phyloP scores from a whole-genome alignment of 768 basidiomycete genomes.

The Hericium coralloides region DNA sequence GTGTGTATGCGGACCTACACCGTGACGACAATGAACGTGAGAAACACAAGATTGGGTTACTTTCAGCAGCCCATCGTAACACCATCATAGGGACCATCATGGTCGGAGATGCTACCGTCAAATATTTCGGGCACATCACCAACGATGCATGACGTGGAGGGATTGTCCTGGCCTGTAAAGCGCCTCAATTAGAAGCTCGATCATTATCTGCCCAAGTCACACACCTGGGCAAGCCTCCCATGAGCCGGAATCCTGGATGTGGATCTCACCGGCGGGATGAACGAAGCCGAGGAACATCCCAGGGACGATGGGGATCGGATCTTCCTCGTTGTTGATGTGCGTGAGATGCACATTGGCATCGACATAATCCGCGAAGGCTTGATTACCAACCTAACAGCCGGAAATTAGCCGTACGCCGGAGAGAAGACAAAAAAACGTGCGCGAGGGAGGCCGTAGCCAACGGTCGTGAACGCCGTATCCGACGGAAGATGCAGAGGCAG shows the following conservation, averaged over 20 bases:
- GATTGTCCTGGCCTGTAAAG: slow-evolving; percentile 49
- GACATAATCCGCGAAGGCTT: slow-evolving; percentile 22
- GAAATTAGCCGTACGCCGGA: slow-evolving; percentile 24
- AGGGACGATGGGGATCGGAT: slow-evolving; percentile 47
- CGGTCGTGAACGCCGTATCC: slow-evolving; percentile 5
- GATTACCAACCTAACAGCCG: slow-evolving; percentile 37
- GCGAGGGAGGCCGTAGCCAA: slow-evolving; percentile 19
- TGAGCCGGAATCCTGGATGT: slow-evolving; percentile 33
- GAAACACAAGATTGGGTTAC: too few species aligned
- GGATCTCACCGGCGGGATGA: slow-evolving; percentile 45
- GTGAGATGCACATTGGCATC: slow-evolving; percentile 17
- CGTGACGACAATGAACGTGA: too few species aligned
- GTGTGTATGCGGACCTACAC: too few species aligned
- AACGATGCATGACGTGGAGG: slow-evolving; percentile 37
- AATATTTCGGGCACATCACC: slow-evolving; percentile 48
- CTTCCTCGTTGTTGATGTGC: slow-evolving; percentile 29
- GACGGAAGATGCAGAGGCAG: slow-evolving; percentile 14
- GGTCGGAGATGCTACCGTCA: slow-evolving; percentile 20
- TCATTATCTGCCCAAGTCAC: neutral
- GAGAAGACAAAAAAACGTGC: slow-evolving; percentile 8
- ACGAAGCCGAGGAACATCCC: slow-evolving; percentile 39
- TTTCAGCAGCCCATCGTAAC: slow-evolving; percentile 13
- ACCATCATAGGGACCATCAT: slow-evolving; percentile 11
- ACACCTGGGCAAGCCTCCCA: slow-evolving; percentile 33
- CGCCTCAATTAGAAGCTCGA: neutral